Conservation (phyloP, 2,329 filamentous ascomycete species). For the Pestalotiopsis sp. region DNA sequence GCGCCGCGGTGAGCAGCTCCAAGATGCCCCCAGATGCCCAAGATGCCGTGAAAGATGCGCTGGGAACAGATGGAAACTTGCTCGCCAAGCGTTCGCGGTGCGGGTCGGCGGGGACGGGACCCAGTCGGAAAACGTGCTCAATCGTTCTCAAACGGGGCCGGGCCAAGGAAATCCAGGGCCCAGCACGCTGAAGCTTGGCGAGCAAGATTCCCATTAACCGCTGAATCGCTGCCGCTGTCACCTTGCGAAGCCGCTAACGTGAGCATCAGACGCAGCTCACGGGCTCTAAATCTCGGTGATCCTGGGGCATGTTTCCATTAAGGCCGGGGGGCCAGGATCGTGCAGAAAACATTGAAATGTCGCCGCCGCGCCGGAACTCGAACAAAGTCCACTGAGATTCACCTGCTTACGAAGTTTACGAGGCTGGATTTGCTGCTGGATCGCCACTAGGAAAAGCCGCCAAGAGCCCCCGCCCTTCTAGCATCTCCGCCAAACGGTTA, state of each 20-base stretch:
- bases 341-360: not conserved
- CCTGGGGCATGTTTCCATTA: not conserved
- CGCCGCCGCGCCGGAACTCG: not conserved
- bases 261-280: not conserved
- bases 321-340: not conserved
- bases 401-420: not conserved
- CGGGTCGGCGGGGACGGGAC: conserved; percentile 1
- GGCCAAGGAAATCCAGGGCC: not conserved
- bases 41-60: not conserved
- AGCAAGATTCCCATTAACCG: not conserved
- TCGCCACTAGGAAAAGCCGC: not conserved
- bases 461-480: not conserved
- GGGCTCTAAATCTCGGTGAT: not conserved
- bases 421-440: not conserved
- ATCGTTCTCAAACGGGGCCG: conserved; percentile 5
- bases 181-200: conserved; percentile 1
- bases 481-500: not conserved
- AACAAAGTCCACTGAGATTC: not conserved
- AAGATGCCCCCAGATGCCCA: not conserved
- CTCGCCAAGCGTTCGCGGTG: conserved; percentile 5
- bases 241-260: not conserved
- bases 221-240: not conserved
- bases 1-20: not conserved
- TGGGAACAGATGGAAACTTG: conserved; percentile 3
- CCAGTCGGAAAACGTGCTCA: conserved; percentile 6